phyloP scores from a whole-genome alignment of 2,329 filamentous ascomycete species.

The Botrytis medusae region DNA sequence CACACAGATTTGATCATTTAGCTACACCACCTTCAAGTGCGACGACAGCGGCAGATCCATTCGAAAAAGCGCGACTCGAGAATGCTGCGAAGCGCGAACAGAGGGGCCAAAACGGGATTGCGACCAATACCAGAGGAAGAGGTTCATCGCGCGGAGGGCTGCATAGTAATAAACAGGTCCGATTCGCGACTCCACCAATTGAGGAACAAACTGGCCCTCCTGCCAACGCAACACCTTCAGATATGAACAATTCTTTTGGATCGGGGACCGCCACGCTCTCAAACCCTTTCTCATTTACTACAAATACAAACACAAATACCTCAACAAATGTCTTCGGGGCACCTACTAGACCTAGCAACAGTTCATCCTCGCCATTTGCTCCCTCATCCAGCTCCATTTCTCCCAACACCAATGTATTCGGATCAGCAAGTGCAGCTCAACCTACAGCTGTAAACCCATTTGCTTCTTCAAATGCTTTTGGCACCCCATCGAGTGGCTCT shows the following conservation, averaged over 20 bases:
- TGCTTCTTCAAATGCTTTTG: slow-evolving; percentile 8
- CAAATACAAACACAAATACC: slow-evolving; percentile 6
- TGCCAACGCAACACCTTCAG: slow-evolving; percentile 2
- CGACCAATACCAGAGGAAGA: slow-evolving; percentile 31
- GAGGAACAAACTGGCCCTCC: slow-evolving; percentile 9
- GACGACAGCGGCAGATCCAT: slow-evolving; percentile 30
- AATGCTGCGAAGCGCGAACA: slow-evolving; percentile 40
- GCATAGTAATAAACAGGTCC: slow-evolving; percentile 34
- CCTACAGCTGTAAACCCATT: slow-evolving; percentile 22
- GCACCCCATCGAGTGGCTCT: slow-evolving; percentile 12
- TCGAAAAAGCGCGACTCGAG: slow-evolving; percentile 38
- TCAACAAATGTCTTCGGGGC: slow-evolving; percentile 14
- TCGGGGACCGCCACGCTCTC: slow-evolving; percentile 8
- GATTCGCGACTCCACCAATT: slow-evolving; percentile 30
- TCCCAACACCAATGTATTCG: slow-evolving; percentile 22
- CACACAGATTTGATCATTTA: slow-evolving; percentile 25
- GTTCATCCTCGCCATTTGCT: slow-evolving; percentile 15
- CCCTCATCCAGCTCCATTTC: not conserved
- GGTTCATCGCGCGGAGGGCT: slow-evolving; percentile 25
- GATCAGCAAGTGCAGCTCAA: slow-evolving; percentile 12
- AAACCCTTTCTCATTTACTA: slow-evolving; percentile 28
- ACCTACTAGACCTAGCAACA: slow-evolving; percentile 10
- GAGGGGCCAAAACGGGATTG: slow-evolving; percentile 29
- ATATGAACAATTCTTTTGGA: slow-evolving; percentile 16
- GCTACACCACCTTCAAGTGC: slow-evolving; percentile 20